Evolutionary conservation across 257 asterid genomes (phyloP).

Genomic region (Scutellaria barbata): DNA sequence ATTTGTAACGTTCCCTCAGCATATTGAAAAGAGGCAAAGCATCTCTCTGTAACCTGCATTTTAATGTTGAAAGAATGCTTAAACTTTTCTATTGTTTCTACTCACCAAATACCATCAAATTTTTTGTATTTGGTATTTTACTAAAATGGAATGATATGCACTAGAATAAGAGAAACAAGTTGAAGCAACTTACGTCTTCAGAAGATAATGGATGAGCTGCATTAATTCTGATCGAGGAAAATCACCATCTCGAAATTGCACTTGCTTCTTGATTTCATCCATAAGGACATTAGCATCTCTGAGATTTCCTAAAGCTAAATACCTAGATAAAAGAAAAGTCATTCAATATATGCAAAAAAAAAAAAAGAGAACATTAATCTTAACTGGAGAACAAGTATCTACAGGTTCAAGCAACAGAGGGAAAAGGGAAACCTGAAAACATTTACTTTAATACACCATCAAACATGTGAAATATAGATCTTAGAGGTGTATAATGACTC

Average conservation of each 20-base stretch:
- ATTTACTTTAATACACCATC: neutral
- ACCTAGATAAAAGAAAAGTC: slow-evolving; percentile 49
- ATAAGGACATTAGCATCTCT: slow-evolving; percentile 89
- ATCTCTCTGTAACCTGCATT: slow-evolving; percentile 88
- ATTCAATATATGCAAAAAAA: slow-evolving; percentile 11
- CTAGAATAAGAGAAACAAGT: slow-evolving; percentile 17
- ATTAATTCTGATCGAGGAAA: slow-evolving; percentile 81
- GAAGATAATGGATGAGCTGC: slow-evolving; percentile 75
- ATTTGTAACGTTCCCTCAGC: slow-evolving; percentile 76
- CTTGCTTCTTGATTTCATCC: slow-evolving; percentile 81
- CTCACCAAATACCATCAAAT: neutral
- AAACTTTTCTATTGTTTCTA: slow-evolving; percentile 3
- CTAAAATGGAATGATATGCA: neutral
- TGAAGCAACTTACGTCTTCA: slow-evolving; percentile 64
- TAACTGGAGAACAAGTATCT: neutral
- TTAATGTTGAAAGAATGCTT: slow-evolving; percentile 30
- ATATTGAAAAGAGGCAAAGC: slow-evolving; percentile 88
- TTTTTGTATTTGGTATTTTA: neutral
- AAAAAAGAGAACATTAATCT: slow-evolving; percentile 2
- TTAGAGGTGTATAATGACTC: neutral
- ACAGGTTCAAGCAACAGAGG: slow-evolving; percentile 23
- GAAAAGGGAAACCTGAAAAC: slow-evolving; percentile 22
- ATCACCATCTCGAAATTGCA: slow-evolving; percentile 55
- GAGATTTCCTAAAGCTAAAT: slow-evolving; percentile 82
- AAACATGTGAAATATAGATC: neutral